Evolutionary conservation across 2,329 filamentous ascomycete genomes (phyloP).

Genomic region (Pestalotiopsis sp.): DNA sequence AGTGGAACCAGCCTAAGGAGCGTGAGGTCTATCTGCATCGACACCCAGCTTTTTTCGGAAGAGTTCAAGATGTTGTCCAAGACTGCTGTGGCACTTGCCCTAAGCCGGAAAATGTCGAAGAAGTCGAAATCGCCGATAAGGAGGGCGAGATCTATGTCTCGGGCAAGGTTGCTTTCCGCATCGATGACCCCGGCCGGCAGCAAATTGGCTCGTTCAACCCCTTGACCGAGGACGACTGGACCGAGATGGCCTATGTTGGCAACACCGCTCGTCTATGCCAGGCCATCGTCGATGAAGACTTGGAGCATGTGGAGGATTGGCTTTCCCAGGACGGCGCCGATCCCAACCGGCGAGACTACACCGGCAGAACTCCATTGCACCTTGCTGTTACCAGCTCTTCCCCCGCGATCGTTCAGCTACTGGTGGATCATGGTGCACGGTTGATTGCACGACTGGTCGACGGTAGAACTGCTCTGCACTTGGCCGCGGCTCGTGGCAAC

Average conservation of each 20-base stretch:
- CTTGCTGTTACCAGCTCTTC: slow-evolving; percentile 71
- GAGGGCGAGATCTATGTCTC: slow-evolving; percentile 78
- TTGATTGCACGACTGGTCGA: slow-evolving; percentile 76
- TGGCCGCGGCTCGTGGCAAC: slow-evolving; percentile 73
- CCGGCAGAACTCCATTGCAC: slow-evolving; percentile 77
- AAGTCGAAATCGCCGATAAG: slow-evolving; percentile 69
- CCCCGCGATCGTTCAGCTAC: slow-evolving; percentile 67
- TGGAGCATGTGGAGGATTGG: slow-evolving; percentile 73
- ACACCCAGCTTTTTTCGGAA: slow-evolving; percentile 84
- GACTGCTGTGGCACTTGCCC: slow-evolving; percentile 87
- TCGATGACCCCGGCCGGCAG: slow-evolving; percentile 77
- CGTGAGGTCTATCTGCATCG: slow-evolving; percentile 78
- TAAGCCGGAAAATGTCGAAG: slow-evolving; percentile 66
- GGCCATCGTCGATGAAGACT: slow-evolving; percentile 75
- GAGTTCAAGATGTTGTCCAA: slow-evolving; percentile 70
- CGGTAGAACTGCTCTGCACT: slow-evolving; percentile 79
- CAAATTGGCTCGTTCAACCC: slow-evolving; percentile 74
- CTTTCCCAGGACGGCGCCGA: slow-evolving; percentile 67
- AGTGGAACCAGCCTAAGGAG: slow-evolving; percentile 80
- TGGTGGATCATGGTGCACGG: slow-evolving; percentile 73
- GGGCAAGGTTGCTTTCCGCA: slow-evolving; percentile 72
- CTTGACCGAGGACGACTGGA: slow-evolving; percentile 81
- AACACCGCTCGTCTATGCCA: slow-evolving; percentile 78
- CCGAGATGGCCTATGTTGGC: slow-evolving; percentile 86
- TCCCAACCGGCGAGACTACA: slow-evolving; percentile 75